These are phyloP conservation scores for Gardenia jasminoides DNA, from an alignment of 257 asterid genomes.

Conservation along the genomic window DNA sequence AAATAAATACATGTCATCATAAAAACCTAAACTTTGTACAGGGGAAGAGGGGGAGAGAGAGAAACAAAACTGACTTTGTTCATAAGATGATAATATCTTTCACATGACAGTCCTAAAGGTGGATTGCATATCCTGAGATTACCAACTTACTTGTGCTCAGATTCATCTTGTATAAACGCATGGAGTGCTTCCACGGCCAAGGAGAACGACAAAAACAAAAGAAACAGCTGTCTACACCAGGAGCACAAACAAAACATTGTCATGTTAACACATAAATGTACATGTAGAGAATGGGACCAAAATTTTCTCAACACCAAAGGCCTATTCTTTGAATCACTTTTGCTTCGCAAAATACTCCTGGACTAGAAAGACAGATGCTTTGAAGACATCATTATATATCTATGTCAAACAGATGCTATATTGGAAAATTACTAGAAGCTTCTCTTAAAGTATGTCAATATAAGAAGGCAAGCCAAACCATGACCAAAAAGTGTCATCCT, in stretches of 20 bases:
- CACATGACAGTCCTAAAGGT: not conserved
- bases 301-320: not conserved
- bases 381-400: not conserved
- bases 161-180: slow-evolving; percentile 93
- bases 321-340: not conserved
- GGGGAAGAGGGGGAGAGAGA: not conserved
- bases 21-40: too few relatives aligned
- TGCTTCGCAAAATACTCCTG: not conserved
- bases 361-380: not conserved
- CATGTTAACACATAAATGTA: slow-evolving; percentile 21
- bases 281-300: too few relatives aligned
- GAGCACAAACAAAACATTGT: slow-evolving; percentile 28
- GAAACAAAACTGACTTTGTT: too few relatives aligned
- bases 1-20: too few relatives aligned
- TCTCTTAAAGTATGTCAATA: not conserved
- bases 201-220: slow-evolving; percentile 93
- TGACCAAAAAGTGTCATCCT: slow-evolving; percentile 25
- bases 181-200: slow-evolving; percentile 98
- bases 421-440: not conserved
- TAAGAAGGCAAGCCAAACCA: not conserved
- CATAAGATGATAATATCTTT: not conserved
- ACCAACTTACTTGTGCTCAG: slow-evolving; percentile 90
- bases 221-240: slow-evolving; percentile 97
- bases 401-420: not conserved
- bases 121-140: not conserved